Base-by-base conservation (phyloP, 1,139 yeast genomes). In the Suhomyces ambrosiae region DNA sequence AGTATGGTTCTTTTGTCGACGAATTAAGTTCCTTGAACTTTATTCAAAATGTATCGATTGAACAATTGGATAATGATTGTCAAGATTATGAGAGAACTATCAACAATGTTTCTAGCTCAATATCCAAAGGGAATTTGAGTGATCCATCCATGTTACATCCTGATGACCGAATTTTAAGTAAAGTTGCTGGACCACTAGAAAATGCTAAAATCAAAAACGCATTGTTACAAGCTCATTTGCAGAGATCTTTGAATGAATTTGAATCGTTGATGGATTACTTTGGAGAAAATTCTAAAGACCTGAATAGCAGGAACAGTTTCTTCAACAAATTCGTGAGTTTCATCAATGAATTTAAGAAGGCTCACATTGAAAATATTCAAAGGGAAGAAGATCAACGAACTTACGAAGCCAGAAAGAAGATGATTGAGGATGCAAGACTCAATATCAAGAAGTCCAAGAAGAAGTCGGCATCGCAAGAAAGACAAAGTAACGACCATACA, bases 251-350 rank as follows among this genome's bases (percentile, higher is more conserved):
- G 27, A 59, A 65, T 3, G 82, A 77, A 32, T 79, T 82, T 47
- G 70, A 74, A 23, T 71, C 74, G 32, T 65, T 87, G 35, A 82
- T 92, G 92, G 67, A 67, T 34, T 84, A 79, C 54, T 92, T 84
- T 60, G 97, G 97, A 6, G 98, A 92, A 57, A 82, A 84, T 52
- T 71, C 79, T 1, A 58, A 63, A 4, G 95, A 87, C 52, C 53
- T 67, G 5, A 64, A 68, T 41, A 63, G 74, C 34, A 52, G 70
- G 32, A 65, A 63, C 37, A 50, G 56, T 1, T 72, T 72, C 40
- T 70, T 67, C 42, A 56, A 52, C 28, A 72, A 71, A 45, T 60
- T 72, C 43, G 58, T 61, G 23, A 36, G 48, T 3, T 72, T 72
- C 47, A 67, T 71, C 2, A 45, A 49, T 16, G 77, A 72, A 39